Conservation (phyloP, 129 eudicot genomes). For the Lonicera japonica region DNA sequence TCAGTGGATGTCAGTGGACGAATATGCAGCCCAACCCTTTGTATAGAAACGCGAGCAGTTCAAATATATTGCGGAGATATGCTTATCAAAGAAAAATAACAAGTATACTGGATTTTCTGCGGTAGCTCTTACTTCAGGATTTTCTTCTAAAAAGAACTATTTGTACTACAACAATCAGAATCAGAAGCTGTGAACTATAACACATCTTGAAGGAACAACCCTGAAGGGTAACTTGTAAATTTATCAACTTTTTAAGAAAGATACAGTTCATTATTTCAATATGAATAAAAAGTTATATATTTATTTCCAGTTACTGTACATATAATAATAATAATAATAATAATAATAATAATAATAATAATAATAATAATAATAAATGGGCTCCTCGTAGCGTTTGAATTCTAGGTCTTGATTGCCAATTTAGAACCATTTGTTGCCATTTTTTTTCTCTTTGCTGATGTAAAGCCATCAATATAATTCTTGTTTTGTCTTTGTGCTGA, state of each 20-base stretch:
- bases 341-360: no score
- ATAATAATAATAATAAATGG: no score
- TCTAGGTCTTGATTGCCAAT: conserved; percentile 10
- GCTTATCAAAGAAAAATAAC: conserved; percentile 40
- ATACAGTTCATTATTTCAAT: no score
- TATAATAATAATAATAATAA: no score
- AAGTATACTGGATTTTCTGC: conserved; percentile 46
- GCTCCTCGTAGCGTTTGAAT: conserved; percentile 2
- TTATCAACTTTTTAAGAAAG: no score
- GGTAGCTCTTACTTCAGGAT: conserved; percentile 20
- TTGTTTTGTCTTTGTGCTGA: conserved; percentile 2
- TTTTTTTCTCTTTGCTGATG: conserved; percentile 14
- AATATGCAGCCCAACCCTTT: conserved; percentile 47
- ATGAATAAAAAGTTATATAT: no score
- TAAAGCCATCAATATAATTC: neutral
- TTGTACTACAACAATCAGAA: conserved; percentile 24
- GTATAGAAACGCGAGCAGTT: conserved; percentile 29
- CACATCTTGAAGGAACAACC: conserved; percentile 1
- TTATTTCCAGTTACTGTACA: no score
- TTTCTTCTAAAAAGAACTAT: conserved; percentile 31
- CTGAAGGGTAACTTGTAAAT: neutral
- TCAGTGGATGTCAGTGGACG: conserved; percentile 59
- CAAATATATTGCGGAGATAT: conserved; percentile 36
- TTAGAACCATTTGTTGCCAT: conserved; percentile 13
- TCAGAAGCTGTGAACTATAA: neutral